A percentile compares a stretch with the other conserved stretches of the same genome.
Conservation (phyloP, 768 basidiomycete species). For the Auriscalpium microsporum region DNA sequence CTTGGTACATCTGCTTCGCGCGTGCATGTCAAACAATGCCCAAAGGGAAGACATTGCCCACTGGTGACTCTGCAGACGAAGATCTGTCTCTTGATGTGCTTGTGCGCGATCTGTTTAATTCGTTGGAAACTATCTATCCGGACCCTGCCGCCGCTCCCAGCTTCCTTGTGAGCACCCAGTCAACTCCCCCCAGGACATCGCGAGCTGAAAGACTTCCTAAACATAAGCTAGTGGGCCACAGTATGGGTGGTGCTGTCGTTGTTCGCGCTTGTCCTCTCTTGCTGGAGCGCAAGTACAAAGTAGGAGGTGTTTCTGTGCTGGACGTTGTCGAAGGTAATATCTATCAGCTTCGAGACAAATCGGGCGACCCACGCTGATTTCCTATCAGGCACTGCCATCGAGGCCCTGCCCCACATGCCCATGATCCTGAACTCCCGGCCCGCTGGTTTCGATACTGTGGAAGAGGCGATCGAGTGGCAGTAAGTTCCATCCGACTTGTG, state of each 20-base stretch:
- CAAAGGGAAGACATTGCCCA: slow-evolving; percentile 57
- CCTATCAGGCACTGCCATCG: slow-evolving; percentile 74
- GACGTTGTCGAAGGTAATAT: slow-evolving; percentile 92
- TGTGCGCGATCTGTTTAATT: slow-evolving; percentile 61
- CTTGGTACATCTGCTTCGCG: not conserved
- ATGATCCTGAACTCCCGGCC: slow-evolving; percentile 79
- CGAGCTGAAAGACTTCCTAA: not conserved
- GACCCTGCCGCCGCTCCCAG: slow-evolving; percentile 55
- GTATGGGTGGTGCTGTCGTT: slow-evolving; percentile 92
- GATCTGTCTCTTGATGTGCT: slow-evolving; percentile 71
- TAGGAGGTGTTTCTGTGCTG: slow-evolving; percentile 73
- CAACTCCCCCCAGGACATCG: not conserved
- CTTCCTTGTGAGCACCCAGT: slow-evolving; percentile 48
- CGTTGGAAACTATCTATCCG: slow-evolving; percentile 65
- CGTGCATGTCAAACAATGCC: not conserved
- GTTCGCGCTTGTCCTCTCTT: slow-evolving; percentile 62
- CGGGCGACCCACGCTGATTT: too few species aligned
- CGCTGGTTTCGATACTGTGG: slow-evolving; percentile 71
- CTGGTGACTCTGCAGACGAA: slow-evolving; percentile 30
- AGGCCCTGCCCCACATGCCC: slow-evolving; percentile 90
- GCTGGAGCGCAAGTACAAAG: slow-evolving; percentile 55
- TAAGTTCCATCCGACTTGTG: slow-evolving; percentile 32
- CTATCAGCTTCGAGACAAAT: not conserved
- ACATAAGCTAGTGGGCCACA: slow-evolving; percentile 79
- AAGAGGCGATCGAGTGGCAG: slow-evolving; percentile 96